Base-by-base conservation (phyloP, 2,329 filamentous ascomycete genomes). In the Graphiopsis chlorocephala region DNA sequence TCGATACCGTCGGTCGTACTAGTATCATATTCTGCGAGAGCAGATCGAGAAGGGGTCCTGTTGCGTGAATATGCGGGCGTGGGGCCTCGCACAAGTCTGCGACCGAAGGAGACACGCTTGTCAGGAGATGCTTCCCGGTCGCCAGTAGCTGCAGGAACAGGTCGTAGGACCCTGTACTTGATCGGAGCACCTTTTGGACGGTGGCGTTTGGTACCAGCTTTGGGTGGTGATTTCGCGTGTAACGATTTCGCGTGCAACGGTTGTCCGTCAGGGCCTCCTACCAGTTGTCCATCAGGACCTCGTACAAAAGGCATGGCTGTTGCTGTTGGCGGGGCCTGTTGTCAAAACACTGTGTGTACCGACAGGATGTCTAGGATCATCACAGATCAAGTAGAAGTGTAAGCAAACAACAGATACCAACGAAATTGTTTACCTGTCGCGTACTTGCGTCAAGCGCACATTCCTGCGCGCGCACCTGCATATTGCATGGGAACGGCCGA, bases 351-450 rank as follows among this genome's bases (percentile, higher is more conserved):
- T 53, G 15, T 29, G 29, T 31, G 26, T 53, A 20, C 10, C 17
- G 4, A 10, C n/a, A 53, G 17, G 10, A 31, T 53, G 15, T n/a
- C 5, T 11, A 28, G 26, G n/a, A 10, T 17, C 26, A 20, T 20
- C 15, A 23, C 5, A 26, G n/a, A 26, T 35, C 53, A 56, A 11
- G 38, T 12, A n/a, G 7, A 38, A 33, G 23, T 6, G 53, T 14
- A 31, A 23, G 31, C 55, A 48, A 62, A 62, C 60, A 55, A 8
- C 33, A 55, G n/a, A 55, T n/a, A n/a, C n/a, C 48, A 55, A 62
- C 25, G 48, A 55, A 26, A 53, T 5, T 62, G 60, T 62, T 62
- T 62, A 62, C 48, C 48, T 25, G 2, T 12, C 12, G 25, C 60
- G 25, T 29, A 38, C 33, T 55, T 53, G 60, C 60, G 60, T 42